Base-by-base conservation (phyloP, 805 yeast genomes). In the Nakazawaea peltata region DNA sequence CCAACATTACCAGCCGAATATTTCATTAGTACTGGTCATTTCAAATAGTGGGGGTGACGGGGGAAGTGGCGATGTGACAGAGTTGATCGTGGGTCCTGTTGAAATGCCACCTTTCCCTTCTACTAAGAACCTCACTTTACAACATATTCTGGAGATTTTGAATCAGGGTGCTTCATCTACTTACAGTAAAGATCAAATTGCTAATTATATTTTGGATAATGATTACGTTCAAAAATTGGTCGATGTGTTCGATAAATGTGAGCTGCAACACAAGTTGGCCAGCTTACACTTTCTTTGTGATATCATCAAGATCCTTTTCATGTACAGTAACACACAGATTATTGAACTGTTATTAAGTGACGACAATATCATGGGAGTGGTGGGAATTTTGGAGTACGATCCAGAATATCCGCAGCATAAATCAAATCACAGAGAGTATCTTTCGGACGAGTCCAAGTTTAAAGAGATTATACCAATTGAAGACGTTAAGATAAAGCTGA, bases 341-440 rank as follows among this genome's bases (percentile, higher is more conserved):
- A 53, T 80, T 30, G 85, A 80, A 36, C 46, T 61, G n/a, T 61
- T 82, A 40, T 58, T 77, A 2, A 65, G 65, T 11, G 81, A 76
- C 41, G 65, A 64, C 6, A 48, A 63, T 27, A 65, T 79, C 30
- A 49, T 65, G 47, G 81, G 82, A 1, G 59, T 85, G 3, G 70
- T 80, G 10, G 95, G 95, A 1, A 81, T 86, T 10, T 57, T 90
- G 31, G 98, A 92, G 54, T 81, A 86, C 54, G 97, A 92, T 53
- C 82, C 92, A 0, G 94, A 84, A 38, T 85, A 71, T 48, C 95
- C 96, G 1, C 66, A 67, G 11, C 67, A 69, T 44, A 87, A 85
- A 54, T 85, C 95, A 4, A 81, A 84, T 46, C 85, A 84, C 58
- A 63, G 96, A 34, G 74, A 73, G 16, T 81, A 72, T 49, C 53